Percentiles rank a stretch among this genome's conserved stretches.
Conservation (phyloP, 139 green algal genomes). For the Astrephomene gubernaculifera region DNA sequence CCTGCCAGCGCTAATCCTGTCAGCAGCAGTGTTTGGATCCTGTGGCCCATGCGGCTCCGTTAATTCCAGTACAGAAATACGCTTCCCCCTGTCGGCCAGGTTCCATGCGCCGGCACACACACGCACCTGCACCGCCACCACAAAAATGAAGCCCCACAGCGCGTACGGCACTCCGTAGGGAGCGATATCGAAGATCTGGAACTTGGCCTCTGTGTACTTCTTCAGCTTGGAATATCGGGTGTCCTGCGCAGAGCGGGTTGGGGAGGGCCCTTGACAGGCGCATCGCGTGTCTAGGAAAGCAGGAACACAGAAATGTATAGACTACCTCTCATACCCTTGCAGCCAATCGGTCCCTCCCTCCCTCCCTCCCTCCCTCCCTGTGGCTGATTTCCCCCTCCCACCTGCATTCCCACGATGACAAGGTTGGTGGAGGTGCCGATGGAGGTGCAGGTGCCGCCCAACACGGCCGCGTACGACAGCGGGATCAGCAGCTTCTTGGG, state of each 20-base stretch:
- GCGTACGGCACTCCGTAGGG: constrained; percentile 67
- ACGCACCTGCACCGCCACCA: constrained; percentile 12
- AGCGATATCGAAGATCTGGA: constrained; percentile 53
- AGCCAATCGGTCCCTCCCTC: too few species aligned
- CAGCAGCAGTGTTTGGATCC: too few species aligned
- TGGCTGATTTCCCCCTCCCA: not conserved
- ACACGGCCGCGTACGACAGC: constrained; percentile 77
- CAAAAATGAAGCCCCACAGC: constrained; percentile 40
- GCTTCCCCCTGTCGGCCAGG: too few species aligned
- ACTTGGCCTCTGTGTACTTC: constrained; percentile 15
- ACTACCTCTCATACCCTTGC: too few species aligned
- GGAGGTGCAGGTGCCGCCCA: constrained; percentile 83
- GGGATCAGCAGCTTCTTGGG: constrained; percentile 77
- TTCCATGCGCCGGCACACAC: too few species aligned
- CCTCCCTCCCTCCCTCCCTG: too few species aligned
- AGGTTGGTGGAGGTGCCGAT: constrained; percentile 91
- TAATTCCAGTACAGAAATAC: too few species aligned
- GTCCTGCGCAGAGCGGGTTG: constrained; percentile 3
- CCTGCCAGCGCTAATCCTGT: too few species aligned
- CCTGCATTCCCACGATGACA: constrained; percentile 72
- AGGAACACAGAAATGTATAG: too few species aligned
- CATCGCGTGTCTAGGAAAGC: too few species aligned
- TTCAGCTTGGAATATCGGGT: constrained; percentile 13
- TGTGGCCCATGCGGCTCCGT: too few species aligned
- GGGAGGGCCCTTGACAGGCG: too few species aligned